Evolutionary conservation across 2,329 filamentous ascomycete species (phyloP).

Genomic region (Fusarium floridanum): DNA sequence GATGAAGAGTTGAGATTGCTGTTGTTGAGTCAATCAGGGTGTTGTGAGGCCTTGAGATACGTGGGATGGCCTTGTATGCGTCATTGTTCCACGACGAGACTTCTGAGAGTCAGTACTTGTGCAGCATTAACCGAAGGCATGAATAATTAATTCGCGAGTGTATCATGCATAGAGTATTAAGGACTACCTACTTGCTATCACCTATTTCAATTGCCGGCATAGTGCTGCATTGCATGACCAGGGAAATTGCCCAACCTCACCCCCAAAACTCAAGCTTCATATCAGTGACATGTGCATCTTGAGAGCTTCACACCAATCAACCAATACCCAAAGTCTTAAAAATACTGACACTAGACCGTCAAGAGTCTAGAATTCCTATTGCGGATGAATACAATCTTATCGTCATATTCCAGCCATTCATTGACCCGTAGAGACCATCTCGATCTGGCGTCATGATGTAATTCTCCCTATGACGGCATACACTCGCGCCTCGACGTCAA

Average conservation of each 20-base stretch:
- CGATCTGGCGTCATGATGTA: conserved; percentile 45
- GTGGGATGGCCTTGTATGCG: background rate
- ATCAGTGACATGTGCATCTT: background rate
- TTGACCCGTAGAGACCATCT: conserved; percentile 23
- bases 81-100: background rate
- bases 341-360: conserved; percentile 8
- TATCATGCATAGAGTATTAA: background rate
- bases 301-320: conserved; percentile 20
- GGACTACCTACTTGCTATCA: background rate
- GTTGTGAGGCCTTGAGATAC: background rate
- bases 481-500: conserved; percentile 43
- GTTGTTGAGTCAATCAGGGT: background rate
- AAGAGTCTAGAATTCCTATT: background rate
- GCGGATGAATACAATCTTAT: background rate
- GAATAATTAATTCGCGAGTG: background rate
- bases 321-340: conserved; percentile 9
- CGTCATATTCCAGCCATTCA: background rate
- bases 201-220: conserved; percentile 4
- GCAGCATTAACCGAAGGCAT: background rate
- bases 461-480: conserved; percentile 46
- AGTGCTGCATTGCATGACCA: background rate
- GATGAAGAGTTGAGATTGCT: background rate
- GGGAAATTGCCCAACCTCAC: background rate
- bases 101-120: background rate
- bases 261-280: background rate